Percentiles rank a stretch among this genome's conserved stretches.
These are phyloP conservation scores for Curvularia spicifera DNA, from an alignment of 2,329 filamentous ascomycete species.

Conservation along the genomic window DNA sequence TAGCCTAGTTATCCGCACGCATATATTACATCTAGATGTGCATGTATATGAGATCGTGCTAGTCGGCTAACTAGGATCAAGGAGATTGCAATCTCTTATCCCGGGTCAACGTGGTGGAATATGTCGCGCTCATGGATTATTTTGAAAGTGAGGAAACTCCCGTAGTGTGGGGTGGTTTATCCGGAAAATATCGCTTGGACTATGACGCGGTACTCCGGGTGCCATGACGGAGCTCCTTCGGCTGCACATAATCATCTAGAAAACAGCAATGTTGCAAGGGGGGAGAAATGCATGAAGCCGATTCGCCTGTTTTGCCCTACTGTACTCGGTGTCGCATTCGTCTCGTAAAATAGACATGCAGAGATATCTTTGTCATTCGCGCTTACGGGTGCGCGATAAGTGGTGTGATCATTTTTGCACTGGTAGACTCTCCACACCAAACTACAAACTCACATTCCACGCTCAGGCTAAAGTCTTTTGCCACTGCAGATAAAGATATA, in stretches of 20 bases:
- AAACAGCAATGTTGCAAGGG: slow-evolving; percentile 8
- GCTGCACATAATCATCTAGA: slow-evolving; percentile 25
- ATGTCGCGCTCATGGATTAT: neutral
- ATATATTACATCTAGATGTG: slow-evolving; percentile 26
- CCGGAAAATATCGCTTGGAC: slow-evolving; percentile 16
- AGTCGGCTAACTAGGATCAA: slow-evolving; percentile 5
- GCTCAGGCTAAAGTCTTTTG: slow-evolving; percentile 23
- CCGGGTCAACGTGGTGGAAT: neutral
- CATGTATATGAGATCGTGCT: slow-evolving; percentile 11
- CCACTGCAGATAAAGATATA: slow-evolving; percentile 1
- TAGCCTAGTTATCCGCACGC: slow-evolving; percentile 13
- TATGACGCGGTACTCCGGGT: slow-evolving; percentile 10
- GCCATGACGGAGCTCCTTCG: slow-evolving; percentile 11
- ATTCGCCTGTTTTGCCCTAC: slow-evolving; percentile 1
- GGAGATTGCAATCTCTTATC: slow-evolving; percentile 4
- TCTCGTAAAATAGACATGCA: slow-evolving; percentile 11
- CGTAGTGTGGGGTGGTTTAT: slow-evolving; percentile 3
- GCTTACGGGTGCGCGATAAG: slow-evolving; percentile 19
- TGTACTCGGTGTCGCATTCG: slow-evolving; percentile 11
- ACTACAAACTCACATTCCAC: slow-evolving; percentile 14
- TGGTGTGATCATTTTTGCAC: slow-evolving; percentile 8
- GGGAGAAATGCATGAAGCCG: neutral
- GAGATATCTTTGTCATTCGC: slow-evolving; percentile 7
- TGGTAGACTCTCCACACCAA: neutral
- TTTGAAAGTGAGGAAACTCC: slow-evolving; percentile 1